Conservation (phyloP, 345 rosid genomes). For the Lumnitzera racemosa region DNA sequence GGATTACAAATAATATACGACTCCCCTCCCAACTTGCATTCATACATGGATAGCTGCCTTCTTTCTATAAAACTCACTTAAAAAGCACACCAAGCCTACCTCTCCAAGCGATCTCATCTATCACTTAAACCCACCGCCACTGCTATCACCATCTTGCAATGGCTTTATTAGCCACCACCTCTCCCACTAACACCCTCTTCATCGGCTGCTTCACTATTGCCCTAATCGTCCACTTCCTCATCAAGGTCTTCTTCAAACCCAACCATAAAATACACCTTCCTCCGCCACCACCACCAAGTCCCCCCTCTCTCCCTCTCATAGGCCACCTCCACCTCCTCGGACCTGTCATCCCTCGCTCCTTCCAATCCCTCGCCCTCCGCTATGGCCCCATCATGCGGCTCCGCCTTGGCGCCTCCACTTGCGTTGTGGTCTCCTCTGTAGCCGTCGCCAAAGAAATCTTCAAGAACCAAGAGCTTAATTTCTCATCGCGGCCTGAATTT, state of each 20-base stretch:
- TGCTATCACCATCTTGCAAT: no score
- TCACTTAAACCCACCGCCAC: no score
- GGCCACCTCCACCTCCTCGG: conserved; percentile 37
- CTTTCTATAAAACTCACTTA: no score
- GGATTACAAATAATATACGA: no score
- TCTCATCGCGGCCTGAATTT: conserved; percentile 22
- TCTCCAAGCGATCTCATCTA: no score
- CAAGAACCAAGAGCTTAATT: conserved; percentile 24
- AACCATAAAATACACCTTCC: neutral
- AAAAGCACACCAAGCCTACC: no score
- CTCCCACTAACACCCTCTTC: conserved; percentile 8
- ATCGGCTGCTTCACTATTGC: conserved; percentile 19
- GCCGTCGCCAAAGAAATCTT: conserved; percentile 21
- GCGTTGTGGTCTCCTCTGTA: conserved; percentile 20
- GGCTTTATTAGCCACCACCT: no score
- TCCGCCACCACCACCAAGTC: conserved; percentile 41
- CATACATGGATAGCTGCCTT: no score
- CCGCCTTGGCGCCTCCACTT: conserved; percentile 19
- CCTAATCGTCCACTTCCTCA: conserved; percentile 9
- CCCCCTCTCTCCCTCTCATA: conserved; percentile 30
- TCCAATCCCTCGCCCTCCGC: conserved; percentile 19
- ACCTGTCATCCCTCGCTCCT: conserved; percentile 16
- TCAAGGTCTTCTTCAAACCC: conserved; percentile 9
- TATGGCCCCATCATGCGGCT: conserved; percentile 31
- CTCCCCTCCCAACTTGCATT: no score